phyloP scores from a whole-genome alignment of 306 rosid genomes.

The Cicer arietinum region DNA sequence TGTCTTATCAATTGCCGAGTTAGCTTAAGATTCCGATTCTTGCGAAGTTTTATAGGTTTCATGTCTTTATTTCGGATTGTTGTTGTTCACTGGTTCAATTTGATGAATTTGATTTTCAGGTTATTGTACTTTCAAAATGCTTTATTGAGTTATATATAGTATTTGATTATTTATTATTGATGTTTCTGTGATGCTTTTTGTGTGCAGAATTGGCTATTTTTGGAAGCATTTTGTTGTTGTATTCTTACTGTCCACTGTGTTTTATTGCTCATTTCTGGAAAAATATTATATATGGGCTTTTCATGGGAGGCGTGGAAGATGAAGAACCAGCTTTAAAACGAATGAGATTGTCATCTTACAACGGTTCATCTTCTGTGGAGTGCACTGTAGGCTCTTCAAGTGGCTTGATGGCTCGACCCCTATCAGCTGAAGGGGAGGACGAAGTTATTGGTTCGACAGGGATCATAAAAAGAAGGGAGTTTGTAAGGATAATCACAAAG shows the following conservation, averaged over 20 bases:
- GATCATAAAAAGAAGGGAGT: slow-evolving; percentile 75
- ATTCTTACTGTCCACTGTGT: slow-evolving; percentile 18
- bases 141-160: slow-evolving; percentile 30
- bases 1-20: slow-evolving; percentile 12
- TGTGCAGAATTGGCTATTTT: slow-evolving; percentile 37
- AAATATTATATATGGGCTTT: slow-evolving; percentile 86
- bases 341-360: slow-evolving; percentile 70
- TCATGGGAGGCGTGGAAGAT: slow-evolving; percentile 99
- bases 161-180: slow-evolving; percentile 29
- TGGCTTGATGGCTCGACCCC: slow-evolving; percentile 96
- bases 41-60: background rate
- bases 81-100: slow-evolving; percentile 25
- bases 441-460: slow-evolving; percentile 84
- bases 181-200: slow-evolving; percentile 32
- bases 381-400: slow-evolving; percentile 76
- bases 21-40: background rate
- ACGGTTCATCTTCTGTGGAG: slow-evolving; percentile 72
- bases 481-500: slow-evolving; percentile 85
- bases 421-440: slow-evolving; percentile 73
- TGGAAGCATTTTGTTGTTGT: slow-evolving; percentile 40
- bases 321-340: slow-evolving; percentile 98
- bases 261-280: slow-evolving; percentile 44
- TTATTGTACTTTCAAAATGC: background rate
- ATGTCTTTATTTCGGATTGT: slow-evolving; percentile 18
- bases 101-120: slow-evolving; percentile 7